Evolutionary conservation across 1,284 basidiomycete species (phyloP), one percentile per base, ranked within the genome.

Genomic region (Rhodotorula sp.): DNA sequence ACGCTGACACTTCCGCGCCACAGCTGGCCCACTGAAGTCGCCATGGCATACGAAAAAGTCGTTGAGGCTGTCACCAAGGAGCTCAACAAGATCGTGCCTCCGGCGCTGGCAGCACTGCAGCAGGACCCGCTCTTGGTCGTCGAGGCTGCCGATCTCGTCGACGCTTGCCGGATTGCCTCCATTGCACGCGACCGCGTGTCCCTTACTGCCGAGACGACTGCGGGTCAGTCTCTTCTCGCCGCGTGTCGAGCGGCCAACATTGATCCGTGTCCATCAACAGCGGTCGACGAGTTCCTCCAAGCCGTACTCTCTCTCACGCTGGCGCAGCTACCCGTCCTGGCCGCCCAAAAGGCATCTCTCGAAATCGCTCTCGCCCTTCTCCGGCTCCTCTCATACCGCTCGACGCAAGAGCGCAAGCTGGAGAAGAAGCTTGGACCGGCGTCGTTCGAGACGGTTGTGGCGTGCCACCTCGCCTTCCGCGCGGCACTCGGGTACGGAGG

Each of bases 401-500:
- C 60, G 60, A 54, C 53, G 53, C 27, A 34, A 57, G 54, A 25
- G 27, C 56, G 57, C 44, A 25, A 42, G 19, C 45, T 8, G 23
- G 27, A 12, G 17, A 44, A 60, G 23, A 55, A 44, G 9, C 45
- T 27, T 19, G 48, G 27, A 54, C 67, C 1, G 46, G 16, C 27
- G 59, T 27, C 66, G 2, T 71, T 73, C 61, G 72, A 73, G 42
- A 68, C 66, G 8, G 50, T 71, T n/a, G 23, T 74, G 34, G 74
- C 72, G 0, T 60, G 49, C 50, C 70, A 74, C 8, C 49, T 69
- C 3, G 56, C 68, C 4, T 68, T 75, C 63, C 67, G 68, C 16
- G 50, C 50, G 9, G 46, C 63, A 13, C 55, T 75, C 3, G 25
- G 42, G 1, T 5, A 34, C 0, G 10, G 23, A 5, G 63, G 70